These are phyloP conservation scores for Cytospora paraplurivora DNA, from an alignment of 2,329 filamentous ascomycete genomes.

Conservation along the genomic window DNA sequence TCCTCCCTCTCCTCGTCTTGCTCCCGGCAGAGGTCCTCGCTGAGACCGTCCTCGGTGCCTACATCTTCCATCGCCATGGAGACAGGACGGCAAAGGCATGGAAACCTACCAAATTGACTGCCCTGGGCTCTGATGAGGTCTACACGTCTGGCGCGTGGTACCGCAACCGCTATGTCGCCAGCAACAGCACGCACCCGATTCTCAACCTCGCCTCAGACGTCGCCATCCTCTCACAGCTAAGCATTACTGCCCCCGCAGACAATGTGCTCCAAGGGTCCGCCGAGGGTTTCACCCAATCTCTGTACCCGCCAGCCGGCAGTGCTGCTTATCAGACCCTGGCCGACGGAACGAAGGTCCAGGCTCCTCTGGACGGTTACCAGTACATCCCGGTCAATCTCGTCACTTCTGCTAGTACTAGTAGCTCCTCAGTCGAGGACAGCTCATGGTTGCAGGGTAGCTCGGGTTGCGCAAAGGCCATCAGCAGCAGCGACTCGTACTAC, in stretches of 20 bases:
- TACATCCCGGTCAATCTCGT: constrained; percentile 73
- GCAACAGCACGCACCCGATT: constrained; percentile 62
- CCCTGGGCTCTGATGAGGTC: constrained; percentile 77
- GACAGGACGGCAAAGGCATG: constrained; percentile 81
- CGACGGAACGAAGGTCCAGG: constrained; percentile 67
- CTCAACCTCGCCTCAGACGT: constrained; percentile 65
- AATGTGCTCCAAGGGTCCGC: constrained; percentile 80
- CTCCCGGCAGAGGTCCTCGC: constrained; percentile 37
- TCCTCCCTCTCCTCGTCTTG: constrained; percentile 45
- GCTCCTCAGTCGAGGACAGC: constrained; percentile 56
- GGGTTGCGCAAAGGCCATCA: constrained; percentile 57
- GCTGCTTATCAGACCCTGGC: constrained; percentile 62
- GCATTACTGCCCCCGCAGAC: constrained; percentile 71
- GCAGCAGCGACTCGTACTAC: constrained; percentile 59
- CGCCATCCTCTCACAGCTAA: constrained; percentile 70
- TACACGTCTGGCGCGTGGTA: constrained; percentile 74
- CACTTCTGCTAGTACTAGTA: constrained; percentile 51
- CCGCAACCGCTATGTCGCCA: constrained; percentile 71
- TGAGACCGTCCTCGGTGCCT: constrained; percentile 78
- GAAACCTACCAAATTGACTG: constrained; percentile 71
- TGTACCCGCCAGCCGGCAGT: constrained; percentile 76
- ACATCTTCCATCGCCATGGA: constrained; percentile 87
- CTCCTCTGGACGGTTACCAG: constrained; percentile 80
- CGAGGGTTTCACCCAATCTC: constrained; percentile 76
- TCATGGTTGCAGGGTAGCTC: constrained; percentile 62